These are phyloP conservation scores for Sinapis alba DNA, from an alignment of 441 rosid genomes.

Conservation along the genomic window DNA sequence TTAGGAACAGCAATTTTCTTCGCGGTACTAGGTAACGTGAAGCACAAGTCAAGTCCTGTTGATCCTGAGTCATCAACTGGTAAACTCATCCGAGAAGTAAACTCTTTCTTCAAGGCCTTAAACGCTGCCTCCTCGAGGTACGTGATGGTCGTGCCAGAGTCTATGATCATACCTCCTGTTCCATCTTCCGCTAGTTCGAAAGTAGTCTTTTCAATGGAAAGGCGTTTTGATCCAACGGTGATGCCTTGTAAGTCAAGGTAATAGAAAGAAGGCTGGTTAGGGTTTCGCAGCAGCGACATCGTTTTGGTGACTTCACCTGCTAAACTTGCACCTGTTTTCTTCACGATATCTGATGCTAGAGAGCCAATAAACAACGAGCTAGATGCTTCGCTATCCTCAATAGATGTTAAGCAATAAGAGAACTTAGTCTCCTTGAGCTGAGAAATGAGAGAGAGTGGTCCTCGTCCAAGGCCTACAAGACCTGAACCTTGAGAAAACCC, in stretches of 20 bases:
- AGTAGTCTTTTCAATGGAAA: slow-evolving; percentile 28
- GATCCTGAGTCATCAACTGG: slow-evolving; percentile 54
- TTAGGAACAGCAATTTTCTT: slow-evolving; percentile 61
- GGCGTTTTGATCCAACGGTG: slow-evolving; percentile 39
- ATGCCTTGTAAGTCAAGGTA: slow-evolving; percentile 40
- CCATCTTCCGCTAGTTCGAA: slow-evolving; percentile 38
- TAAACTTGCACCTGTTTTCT: slow-evolving; percentile 1
- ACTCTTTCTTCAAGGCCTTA: slow-evolving; percentile 23
- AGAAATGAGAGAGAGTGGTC: slow-evolving; percentile 37
- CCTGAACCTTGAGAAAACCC: slow-evolving; percentile 90
- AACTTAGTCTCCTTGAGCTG: slow-evolving; percentile 39
- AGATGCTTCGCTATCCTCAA: slow-evolving; percentile 34
- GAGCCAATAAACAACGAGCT: slow-evolving; percentile 42
- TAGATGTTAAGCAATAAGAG: slow-evolving; percentile 41
- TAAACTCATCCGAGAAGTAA: slow-evolving; percentile 48
- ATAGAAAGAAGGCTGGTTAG: slow-evolving; percentile 40
- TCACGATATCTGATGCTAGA: slow-evolving; percentile 19
- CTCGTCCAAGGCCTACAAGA: slow-evolving; percentile 85
- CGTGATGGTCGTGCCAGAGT: slow-evolving; percentile 41
- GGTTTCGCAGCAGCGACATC: slow-evolving; percentile 32
- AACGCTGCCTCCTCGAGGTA: slow-evolving; percentile 36
- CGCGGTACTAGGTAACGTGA: slow-evolving; percentile 47
- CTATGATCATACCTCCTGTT: slow-evolving; percentile 42
- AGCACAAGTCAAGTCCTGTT: slow-evolving; percentile 86
- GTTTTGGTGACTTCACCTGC: slow-evolving; percentile 20